phyloP scores from a whole-genome alignment of 805 yeast genomes.

The Starmerella sp. region DNA sequence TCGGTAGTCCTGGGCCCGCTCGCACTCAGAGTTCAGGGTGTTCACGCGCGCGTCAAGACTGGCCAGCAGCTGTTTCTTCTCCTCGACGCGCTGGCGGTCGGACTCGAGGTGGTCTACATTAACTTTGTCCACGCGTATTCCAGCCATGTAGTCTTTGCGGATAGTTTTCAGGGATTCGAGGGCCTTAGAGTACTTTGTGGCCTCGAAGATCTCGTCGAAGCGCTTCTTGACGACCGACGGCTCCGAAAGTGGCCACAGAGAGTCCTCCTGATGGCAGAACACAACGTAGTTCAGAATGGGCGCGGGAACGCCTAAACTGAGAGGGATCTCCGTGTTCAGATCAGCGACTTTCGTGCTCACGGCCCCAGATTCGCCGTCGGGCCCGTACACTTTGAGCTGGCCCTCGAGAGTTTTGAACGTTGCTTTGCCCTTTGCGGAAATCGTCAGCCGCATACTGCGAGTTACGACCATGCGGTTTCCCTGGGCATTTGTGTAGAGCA shows the following conservation, averaged over 20 bases:
- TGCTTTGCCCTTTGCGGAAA: conserved; percentile 43
- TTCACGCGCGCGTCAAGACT: conserved; percentile 37
- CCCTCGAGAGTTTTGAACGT: conserved; percentile 90
- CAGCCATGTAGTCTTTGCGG: conserved; percentile 65
- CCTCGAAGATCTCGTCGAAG: conserved; percentile 94
- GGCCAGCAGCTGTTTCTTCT: conserved; percentile 39
- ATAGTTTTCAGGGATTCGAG: conserved; percentile 65
- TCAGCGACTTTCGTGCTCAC: conserved; percentile 69
- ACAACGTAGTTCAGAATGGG: conserved; percentile 85
- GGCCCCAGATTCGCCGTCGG: not conserved
- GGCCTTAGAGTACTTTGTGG: conserved; percentile 83
- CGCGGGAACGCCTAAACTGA: conserved; percentile 73
- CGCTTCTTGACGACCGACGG: conserved; percentile 79
- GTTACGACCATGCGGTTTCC: conserved; percentile 71
- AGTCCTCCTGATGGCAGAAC: conserved; percentile 96
- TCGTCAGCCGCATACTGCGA: conserved; percentile 64
- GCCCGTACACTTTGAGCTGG: conserved; percentile 36
- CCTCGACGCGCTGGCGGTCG: conserved; percentile 63
- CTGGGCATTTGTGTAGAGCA: conserved; percentile 66
- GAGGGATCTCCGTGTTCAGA: conserved; percentile 70
- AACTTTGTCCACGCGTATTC: conserved; percentile 64
- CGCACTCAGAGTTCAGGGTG: conserved; percentile 39
- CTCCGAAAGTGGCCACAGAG: conserved; percentile 86
- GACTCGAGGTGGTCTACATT: conserved; percentile 63
- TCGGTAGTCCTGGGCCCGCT: conserved; percentile 39